Base-by-base conservation (phyloP, 441 rosid species). In the Gossypium trilobum region DNA sequence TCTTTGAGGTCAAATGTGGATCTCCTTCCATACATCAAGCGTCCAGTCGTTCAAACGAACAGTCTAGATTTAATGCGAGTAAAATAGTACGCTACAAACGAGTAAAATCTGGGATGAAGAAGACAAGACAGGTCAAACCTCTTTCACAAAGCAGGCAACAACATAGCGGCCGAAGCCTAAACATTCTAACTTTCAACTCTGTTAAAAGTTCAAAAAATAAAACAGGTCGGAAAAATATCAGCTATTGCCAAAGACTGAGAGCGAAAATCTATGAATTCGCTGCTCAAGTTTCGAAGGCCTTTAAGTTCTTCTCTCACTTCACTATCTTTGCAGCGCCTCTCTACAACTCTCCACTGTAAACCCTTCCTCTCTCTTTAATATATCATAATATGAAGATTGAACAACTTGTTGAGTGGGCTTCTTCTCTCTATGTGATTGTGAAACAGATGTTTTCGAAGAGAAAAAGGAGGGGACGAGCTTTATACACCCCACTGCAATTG, bases 401-500 rank as follows among this genome's bases (percentile, higher is more conserved):
- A 17, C 7, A 56, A 75, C 64, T 68, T 77, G 68, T 46, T 67
- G 31, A 64, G 14, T 73, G 73, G 56, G 25, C 29, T 72, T 58
- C 22, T 22, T 68, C 9, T 55, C 46, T 55, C 3, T 11, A 10
- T 36, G 3, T 29, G 57, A 51, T 67, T 60, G 36, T 60, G 23
- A 39, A 54, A 25, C 85, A 87, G 91, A 79, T 82, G 73, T 56
- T 73, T 75, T 69, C 9, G 76, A 72, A 63, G 81, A 79, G 60
- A 67, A 67, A n/a, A 69, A 63, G 54, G 82, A 73, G 55, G 58
- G 78, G n/a, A 69, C 78, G 58, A 75, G 77, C 67, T 74, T 80
- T 67, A 79, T 94, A 70, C 99, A 94, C 74, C 91, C 93, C n/a
- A 81, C 84, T 29, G 91, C 98, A 33, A 33, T 86, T 22, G 85